These are phyloP conservation scores for Arabis alpina DNA, from an alignment of 345 rosid genomes.

Conservation along the genomic window DNA sequence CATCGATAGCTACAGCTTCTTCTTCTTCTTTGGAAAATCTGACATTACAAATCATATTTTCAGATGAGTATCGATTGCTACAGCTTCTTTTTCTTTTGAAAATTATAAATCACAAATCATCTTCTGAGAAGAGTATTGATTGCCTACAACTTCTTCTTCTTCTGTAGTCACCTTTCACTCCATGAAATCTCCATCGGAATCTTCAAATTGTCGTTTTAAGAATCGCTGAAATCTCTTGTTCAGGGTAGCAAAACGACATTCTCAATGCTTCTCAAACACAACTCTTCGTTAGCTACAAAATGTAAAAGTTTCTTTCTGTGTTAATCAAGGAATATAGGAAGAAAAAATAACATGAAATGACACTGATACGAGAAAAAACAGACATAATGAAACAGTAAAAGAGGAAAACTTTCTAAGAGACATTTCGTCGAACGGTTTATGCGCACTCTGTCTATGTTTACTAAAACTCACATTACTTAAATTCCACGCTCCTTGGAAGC, in stretches of 20 bases:
- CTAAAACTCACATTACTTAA: background rate
- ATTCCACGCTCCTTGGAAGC: background rate
- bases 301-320: background rate
- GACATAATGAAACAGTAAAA: background rate
- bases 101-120: too few relatives aligned
- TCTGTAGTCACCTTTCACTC: too few relatives aligned
- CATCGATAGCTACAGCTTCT: too few relatives aligned
- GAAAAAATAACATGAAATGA: background rate
- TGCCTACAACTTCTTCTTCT: too few relatives aligned
- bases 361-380: background rate
- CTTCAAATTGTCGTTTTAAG: too few relatives aligned
- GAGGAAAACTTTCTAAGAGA: background rate
- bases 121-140: too few relatives aligned
- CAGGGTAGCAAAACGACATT: constrained; percentile 69
- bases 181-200: too few relatives aligned
- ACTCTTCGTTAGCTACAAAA: constrained; percentile 21
- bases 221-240: too few relatives aligned
- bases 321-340: background rate
- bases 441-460: constrained; percentile 8
- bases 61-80: too few relatives aligned
- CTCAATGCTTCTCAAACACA: constrained; percentile 9
- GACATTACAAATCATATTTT: too few relatives aligned
- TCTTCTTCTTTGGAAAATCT: too few relatives aligned
- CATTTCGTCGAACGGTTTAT: constrained; percentile 34
- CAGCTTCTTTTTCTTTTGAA: too few relatives aligned